Base-by-base conservation (phyloP, 805 yeast species). In the Wickerhamiella parazyma region DNA sequence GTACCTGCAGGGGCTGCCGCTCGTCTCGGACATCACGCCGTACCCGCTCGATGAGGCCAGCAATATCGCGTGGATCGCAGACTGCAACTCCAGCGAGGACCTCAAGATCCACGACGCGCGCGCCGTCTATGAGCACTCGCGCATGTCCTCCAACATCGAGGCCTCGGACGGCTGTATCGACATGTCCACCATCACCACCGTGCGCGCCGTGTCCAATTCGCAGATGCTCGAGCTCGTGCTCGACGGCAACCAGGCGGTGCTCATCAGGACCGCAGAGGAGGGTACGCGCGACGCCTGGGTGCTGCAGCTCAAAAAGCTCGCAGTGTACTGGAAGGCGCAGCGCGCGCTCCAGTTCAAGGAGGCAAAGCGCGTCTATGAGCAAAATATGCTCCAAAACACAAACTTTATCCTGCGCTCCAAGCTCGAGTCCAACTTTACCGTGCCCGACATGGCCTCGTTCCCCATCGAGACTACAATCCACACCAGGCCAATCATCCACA, bases 161-260 rank as follows among this genome's bases (percentile, higher is more conserved):
- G 70, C 71, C 41, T 71, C 94, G 0, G 70, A 72, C 22, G 76
- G 77, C 0, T 61, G 80, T 11, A 53, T 87, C 6, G 83, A 85
- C 54, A 50, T 87, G 42, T 58, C 71, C 17, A 65, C 68, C 6
- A 67, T 81, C 1, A 56, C 53, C 6, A 61, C 60, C 0, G 96
- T 80, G 3, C 46, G 53, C 14, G 53, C 61, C 2, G 62, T 70
- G 4, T 43, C 45, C 12, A 25, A 33, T n/a, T 46, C 35, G 2
- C 21, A 34, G 43, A 6, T 36, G 54, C 29, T 45, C 6, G 58
- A 59, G 18, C 62, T 63, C 33, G 56, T 55, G 24, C 38, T 53
- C 40, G 47, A 39, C 21, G 34, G 42, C 21, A 22, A 41, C 24
- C 33, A 24, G 21, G 44, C 40, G 14, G 44, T 49, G 12, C 31